Evolutionary conservation across 495 filamentous ascomycete genomes (phyloP), one percentile per base, ranked within the genome.

Genomic region (Xylaria scruposa): DNA sequence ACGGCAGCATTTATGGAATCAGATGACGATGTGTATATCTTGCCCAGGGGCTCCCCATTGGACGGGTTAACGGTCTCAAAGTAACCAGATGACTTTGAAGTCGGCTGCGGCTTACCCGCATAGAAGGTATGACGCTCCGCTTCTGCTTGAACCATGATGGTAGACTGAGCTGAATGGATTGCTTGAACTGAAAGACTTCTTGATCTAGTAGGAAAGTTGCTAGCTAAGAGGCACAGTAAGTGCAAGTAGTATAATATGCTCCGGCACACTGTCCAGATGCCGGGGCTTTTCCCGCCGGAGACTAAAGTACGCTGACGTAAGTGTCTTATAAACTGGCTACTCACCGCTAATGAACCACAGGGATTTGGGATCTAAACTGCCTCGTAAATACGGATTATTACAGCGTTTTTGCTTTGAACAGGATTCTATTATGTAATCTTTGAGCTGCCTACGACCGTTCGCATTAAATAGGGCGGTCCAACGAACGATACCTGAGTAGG

Each of bases 31-130:
- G 85, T 80, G 61, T 90, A 86, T 73, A 94, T 85, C 63, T 87
- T 86, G 68, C 91, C 90, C 42, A 94, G 75, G 2, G 89, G 86
- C 44, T 85, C 83, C 70, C 85, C 87, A 65, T 87, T 92, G 61
- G 91, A 88, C 47, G 93, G 93, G 77, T 94, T 86, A 71, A 92
- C 82, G 36, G 90, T 85, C 40, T 88, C 85, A 80, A 94, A 94
- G 56, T 88, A 88, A 26, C 77, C 82, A 1, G 79, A 71, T 64
- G 86, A 86, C 31, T 89, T 91, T 65, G 87, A 85, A 36, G 89
- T 83, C 58, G 83, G 75, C 70, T 90, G 90, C 42, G 81, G 76
- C 73, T 87, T 85, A 75, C 92, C 92, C 72, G 89, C 85, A 80
- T 90, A 93, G 82, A 90, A 94, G 72, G 92, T 87, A 74, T 89